Evolutionary conservation across 352 stramenopile species (phyloP).

Genomic region (Pythium apleroticum): DNA sequence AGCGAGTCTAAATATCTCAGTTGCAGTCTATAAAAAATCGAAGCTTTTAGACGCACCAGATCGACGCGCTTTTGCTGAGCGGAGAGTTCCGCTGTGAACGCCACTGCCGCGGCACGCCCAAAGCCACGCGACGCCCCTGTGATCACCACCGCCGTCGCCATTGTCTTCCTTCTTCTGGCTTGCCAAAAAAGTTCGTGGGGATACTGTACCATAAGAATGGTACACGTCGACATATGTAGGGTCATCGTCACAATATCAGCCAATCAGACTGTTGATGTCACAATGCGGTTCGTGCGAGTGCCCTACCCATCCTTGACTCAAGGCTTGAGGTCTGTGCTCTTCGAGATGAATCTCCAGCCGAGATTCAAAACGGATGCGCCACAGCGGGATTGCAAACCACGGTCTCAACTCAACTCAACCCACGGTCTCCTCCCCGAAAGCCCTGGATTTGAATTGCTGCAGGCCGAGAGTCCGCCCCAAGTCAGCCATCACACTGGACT

Average conservation of each 20-base stretch:
- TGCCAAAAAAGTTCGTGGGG: too few relatives aligned
- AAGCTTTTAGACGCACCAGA: conserved; percentile 2
- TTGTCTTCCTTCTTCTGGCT: neutral
- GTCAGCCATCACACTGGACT: neutral
- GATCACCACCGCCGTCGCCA: conserved; percentile 50
- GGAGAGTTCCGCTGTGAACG: conserved; percentile 3
- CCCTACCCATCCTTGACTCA: neutral
- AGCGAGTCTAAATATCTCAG: neutral
- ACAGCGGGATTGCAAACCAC: neutral
- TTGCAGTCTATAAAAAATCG: neutral
- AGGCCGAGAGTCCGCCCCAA: too few relatives aligned
- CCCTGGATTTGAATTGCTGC: too few relatives aligned
- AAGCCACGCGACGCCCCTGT: conserved; percentile 86
- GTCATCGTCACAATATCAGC: too few relatives aligned
- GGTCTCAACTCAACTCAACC: neutral
- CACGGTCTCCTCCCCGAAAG: too few relatives aligned
- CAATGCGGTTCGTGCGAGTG: neutral
- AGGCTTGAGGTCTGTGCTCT: neutral
- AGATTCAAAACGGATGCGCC: neutral
- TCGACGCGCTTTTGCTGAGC: conserved; percentile 8
- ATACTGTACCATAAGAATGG: too few relatives aligned
- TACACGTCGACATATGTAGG: too few relatives aligned
- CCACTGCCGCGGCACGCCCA: conserved; percentile 31
- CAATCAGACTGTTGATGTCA: neutral
- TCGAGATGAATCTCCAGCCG: neutral